A percentile compares a stretch with the other conserved stretches of the same genome.
phyloP scores from a whole-genome alignment of 225 moss, liverwort and hornwort genomes.

The Marchantia polymorpha region DNA sequence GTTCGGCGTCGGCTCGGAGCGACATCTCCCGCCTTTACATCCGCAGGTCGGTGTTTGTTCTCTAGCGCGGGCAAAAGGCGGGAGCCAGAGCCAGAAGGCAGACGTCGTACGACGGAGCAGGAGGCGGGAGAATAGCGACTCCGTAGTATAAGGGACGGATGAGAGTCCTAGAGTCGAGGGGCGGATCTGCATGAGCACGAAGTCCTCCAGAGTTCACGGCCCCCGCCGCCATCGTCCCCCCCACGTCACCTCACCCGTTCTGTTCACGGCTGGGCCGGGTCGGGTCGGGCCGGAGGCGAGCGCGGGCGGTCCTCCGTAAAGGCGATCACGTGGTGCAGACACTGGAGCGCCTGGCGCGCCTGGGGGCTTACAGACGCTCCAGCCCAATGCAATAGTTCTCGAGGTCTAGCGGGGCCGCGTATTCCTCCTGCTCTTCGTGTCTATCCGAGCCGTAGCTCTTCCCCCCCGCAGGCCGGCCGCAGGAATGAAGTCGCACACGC shows the following conservation, averaged over 20 bases:
- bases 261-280: not conserved
- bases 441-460: not conserved
- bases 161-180: not conserved
- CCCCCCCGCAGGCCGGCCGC: not conserved
- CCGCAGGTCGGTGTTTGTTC: not conserved
- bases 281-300: not conserved
- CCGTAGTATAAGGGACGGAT: conserved; percentile 1
- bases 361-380: not conserved
- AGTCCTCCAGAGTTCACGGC: not conserved
- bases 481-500: not conserved
- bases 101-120: not conserved
- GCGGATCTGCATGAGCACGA: not conserved
- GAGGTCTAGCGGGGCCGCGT: not conserved
- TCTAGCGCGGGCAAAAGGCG: conserved; percentile 5
- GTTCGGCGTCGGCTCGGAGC: not conserved
- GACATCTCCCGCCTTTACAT: conserved; percentile 6
- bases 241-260: not conserved
- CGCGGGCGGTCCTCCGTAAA: not conserved
- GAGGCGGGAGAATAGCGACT: not conserved
- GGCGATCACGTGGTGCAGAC: conserved; percentile 6
- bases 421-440: not conserved
- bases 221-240: too few species aligned
- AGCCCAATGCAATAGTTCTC: not conserved
- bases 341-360: not conserved
- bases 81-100: not conserved